phyloP scores from a whole-genome alignment of 2,329 filamentous ascomycete species.

The Fusarium penzigii region DNA sequence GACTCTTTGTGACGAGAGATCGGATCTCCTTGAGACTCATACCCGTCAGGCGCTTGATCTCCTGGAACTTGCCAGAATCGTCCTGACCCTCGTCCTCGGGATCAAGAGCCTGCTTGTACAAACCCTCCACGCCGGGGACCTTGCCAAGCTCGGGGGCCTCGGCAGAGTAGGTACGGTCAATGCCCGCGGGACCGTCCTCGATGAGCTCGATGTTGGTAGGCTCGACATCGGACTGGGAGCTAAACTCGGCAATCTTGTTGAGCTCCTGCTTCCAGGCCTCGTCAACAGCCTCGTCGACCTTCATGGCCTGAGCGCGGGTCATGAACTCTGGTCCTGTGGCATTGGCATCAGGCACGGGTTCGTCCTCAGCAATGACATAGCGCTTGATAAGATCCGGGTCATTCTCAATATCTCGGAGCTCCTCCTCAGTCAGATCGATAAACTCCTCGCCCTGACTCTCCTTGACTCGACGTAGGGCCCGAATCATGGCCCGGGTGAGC shows the following conservation, averaged over 20 bases:
- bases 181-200: constrained; percentile 38
- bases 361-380: constrained; percentile 38
- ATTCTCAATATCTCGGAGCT: constrained; percentile 43
- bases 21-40: constrained; percentile 54
- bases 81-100: constrained; percentile 53
- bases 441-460: constrained; percentile 43
- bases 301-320: constrained; percentile 37
- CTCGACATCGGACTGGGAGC: constrained; percentile 33
- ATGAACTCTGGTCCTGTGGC: constrained; percentile 29
- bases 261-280: constrained; percentile 41
- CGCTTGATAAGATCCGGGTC: constrained; percentile 41
- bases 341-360: constrained; percentile 26
- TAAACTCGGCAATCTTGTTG: constrained; percentile 33
- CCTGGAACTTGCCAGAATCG: constrained; percentile 50
- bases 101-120: constrained; percentile 51
- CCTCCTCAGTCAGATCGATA: constrained; percentile 52
- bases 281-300: constrained; percentile 40
- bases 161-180: constrained; percentile 40
- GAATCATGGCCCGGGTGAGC: constrained; percentile 42
- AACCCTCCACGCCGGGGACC: constrained; percentile 53
- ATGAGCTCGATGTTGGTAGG: constrained; percentile 40
- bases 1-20: constrained; percentile 64
- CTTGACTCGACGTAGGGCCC: constrained; percentile 45
- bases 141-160: constrained; percentile 53
- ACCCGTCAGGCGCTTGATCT: constrained; percentile 57